Evolutionary conservation across 1,139 yeast genomes (phyloP).

Genomic region (Lodderomyces beijingensis): DNA sequence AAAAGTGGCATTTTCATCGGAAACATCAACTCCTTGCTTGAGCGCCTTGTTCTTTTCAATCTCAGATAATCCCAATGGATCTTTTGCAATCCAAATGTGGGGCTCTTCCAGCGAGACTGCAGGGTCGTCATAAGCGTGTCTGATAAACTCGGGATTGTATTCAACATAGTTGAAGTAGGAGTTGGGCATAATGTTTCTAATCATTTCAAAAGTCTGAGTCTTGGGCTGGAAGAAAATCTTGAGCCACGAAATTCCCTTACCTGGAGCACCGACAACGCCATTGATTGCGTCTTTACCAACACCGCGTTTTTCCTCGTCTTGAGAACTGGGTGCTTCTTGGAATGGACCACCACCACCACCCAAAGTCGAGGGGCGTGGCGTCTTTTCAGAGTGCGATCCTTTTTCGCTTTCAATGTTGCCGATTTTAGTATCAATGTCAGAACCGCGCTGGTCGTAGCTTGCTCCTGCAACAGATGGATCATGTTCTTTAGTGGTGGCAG

Average conservation of each 20-base stretch:
- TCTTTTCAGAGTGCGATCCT: not conserved
- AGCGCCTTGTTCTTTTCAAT: constrained; percentile 56
- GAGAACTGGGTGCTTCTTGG: constrained; percentile 7
- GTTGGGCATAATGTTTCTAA: constrained; percentile 37
- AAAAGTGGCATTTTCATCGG: constrained; percentile 53
- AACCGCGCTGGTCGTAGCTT: constrained; percentile 12
- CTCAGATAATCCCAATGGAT: constrained; percentile 64
- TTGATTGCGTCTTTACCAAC: constrained; percentile 10
- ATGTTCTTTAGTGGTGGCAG: constrained; percentile 4
- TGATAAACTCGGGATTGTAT: constrained; percentile 37
- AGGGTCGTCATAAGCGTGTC: constrained; percentile 64
- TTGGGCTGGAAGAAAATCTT: constrained; percentile 40
- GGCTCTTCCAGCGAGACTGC: constrained; percentile 59
- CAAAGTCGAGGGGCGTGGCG: constrained; percentile 7
- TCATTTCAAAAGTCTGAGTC: constrained; percentile 34
- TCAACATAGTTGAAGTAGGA: constrained; percentile 40
- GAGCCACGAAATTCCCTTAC: constrained; percentile 26
- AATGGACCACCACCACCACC: constrained; percentile 9
- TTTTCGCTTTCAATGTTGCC: constrained; percentile 19
- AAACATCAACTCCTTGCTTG: constrained; percentile 52
- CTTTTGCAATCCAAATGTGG: constrained; percentile 66
- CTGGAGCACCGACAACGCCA: constrained; percentile 14
- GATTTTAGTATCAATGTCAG: constrained; percentile 11
- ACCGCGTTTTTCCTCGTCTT: constrained; percentile 11
- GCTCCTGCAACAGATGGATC: constrained; percentile 1